Conservation (phyloP, 345 rosid species). For the Brassica rapa region DNA sequence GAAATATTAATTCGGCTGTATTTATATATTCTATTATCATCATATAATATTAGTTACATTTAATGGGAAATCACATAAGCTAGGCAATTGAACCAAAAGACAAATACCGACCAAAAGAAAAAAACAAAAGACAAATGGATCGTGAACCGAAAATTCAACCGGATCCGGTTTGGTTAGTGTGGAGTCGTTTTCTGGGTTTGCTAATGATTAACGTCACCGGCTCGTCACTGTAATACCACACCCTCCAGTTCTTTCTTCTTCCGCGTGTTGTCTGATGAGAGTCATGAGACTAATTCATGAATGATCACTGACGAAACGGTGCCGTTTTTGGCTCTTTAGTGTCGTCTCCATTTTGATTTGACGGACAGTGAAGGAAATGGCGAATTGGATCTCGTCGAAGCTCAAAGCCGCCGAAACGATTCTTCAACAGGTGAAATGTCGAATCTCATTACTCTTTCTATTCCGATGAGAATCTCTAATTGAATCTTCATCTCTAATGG, state of each 20-base stretch:
- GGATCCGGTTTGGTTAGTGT: conserved; percentile 4
- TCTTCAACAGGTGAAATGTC: conserved; percentile 79
- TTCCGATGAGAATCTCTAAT: background rate
- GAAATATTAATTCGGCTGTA: too few species aligned
- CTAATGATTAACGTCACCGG: conserved; percentile 24
- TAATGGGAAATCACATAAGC: too few species aligned
- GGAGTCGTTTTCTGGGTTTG: conserved; percentile 15
- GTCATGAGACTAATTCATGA: background rate
- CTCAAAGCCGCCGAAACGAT: conserved; percentile 90
- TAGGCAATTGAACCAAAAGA: too few species aligned
- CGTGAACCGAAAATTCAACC: conserved; percentile 15
- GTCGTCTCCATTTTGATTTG: background rate
- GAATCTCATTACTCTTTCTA: background rate
- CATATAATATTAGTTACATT: too few species aligned
- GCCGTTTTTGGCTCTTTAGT: conserved; percentile 7
- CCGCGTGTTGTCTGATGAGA: conserved; percentile 19
- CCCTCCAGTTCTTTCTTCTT: conserved; percentile 13
- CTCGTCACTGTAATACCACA: conserved; percentile 20
- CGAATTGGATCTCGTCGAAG: conserved; percentile 92
- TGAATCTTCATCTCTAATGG: background rate
- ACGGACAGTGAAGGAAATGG: conserved; percentile 46
- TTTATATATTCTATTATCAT: too few species aligned
- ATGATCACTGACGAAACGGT: conserved; percentile 12
- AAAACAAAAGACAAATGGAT: too few species aligned
- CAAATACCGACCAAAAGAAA: too few species aligned